These are phyloP conservation scores for Didymella keratinophila DNA, from an alignment of 2,329 filamentous ascomycete genomes.

Conservation along the genomic window DNA sequence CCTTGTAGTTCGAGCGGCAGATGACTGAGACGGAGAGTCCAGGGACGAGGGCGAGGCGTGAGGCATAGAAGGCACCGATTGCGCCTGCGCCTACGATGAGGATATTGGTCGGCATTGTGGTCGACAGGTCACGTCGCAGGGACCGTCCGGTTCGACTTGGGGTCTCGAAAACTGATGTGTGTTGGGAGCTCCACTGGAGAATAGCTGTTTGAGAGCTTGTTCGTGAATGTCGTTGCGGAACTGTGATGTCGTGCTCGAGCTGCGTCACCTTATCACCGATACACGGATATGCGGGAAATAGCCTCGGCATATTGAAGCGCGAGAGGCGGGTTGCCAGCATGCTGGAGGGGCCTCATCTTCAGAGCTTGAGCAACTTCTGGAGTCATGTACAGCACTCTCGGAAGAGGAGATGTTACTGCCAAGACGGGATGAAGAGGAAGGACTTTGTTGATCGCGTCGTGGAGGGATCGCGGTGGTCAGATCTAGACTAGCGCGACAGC, in stretches of 20 bases:
- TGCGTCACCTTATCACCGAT: constrained; percentile 22
- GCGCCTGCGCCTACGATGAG: constrained; percentile 75
- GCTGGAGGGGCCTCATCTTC: not conserved
- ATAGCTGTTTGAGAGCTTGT: not conserved
- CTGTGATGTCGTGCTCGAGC: constrained; percentile 15
- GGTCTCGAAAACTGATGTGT: not conserved
- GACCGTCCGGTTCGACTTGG: not conserved
- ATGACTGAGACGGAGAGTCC: constrained; percentile 71
- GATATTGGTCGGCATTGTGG: constrained; percentile 58
- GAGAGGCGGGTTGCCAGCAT: not conserved
- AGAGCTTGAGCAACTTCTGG: not conserved
- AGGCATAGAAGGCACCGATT: constrained; percentile 76
- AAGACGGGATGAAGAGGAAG: not conserved
- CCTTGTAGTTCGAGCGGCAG: constrained; percentile 75
- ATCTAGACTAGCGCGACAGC: constrained; percentile 1
- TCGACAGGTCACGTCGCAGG: not conserved
- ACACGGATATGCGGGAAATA: constrained; percentile 20
- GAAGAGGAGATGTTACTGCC: no score
- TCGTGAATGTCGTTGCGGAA: not conserved
- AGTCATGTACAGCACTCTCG: not conserved
- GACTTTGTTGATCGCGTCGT: not conserved
- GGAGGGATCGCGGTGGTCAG: not conserved
- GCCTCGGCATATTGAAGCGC: constrained; percentile 22
- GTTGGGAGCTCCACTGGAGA: not conserved
- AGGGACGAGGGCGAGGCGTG: constrained; percentile 67